Conservation (phyloP, 2,329 filamentous ascomycete species). For the Scytalidium sp. region DNA sequence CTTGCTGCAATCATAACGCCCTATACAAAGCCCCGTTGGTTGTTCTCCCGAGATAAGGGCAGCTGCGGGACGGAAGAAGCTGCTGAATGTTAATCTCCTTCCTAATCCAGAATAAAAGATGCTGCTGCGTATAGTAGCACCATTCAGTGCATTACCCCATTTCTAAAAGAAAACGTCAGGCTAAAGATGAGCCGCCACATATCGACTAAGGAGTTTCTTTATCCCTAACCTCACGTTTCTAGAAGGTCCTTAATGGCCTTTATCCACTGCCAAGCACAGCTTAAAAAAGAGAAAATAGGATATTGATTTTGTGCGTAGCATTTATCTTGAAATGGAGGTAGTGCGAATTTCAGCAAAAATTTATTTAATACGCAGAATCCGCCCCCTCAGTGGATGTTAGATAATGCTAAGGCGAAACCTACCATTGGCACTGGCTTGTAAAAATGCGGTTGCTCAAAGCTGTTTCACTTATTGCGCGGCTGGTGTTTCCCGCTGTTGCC, state of each 20-base stretch:
- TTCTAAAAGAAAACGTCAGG: not conserved
- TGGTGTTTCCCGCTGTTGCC: not conserved
- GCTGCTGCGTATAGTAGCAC: not conserved
- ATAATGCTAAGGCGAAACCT: too few relatives aligned
- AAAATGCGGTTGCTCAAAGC: not conserved
- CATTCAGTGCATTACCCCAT: not conserved
- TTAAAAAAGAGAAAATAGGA: too few relatives aligned
- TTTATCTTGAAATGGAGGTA: not conserved
- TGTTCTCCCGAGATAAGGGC: not conserved
- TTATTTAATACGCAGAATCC: too few relatives aligned
- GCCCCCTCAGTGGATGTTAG: too few relatives aligned
- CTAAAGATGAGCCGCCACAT: too few relatives aligned
- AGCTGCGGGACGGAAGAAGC: too few relatives aligned
- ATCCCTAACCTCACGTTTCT: not conserved
- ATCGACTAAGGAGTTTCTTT: too few relatives aligned
- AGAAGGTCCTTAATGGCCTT: not conserved
- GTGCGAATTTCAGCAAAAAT: too few relatives aligned
- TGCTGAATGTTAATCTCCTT: not conserved
- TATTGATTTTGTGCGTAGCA: not conserved
- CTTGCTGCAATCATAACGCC: not conserved
- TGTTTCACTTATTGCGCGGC: not conserved
- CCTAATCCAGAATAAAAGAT: not conserved
- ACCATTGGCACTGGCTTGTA: not conserved
- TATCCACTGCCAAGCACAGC: too few relatives aligned
- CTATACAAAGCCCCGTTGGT: not conserved